These are phyloP conservation scores for Linderniella brevidens DNA, from an alignment of 257 asterid species.

Conservation along the genomic window DNA sequence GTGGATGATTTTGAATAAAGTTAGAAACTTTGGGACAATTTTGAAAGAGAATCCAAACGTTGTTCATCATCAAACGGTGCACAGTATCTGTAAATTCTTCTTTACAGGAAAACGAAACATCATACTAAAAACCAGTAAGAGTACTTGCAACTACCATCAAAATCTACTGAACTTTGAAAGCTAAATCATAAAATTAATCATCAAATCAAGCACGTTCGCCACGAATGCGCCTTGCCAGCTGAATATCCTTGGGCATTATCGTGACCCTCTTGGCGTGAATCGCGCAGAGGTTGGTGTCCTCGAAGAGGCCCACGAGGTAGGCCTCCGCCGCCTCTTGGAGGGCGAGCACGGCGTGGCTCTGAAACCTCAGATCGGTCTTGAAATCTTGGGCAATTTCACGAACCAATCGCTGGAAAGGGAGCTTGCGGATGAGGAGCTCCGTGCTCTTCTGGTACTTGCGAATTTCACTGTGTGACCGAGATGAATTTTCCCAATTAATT, in stretches of 20 bases:
- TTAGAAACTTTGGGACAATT: too few relatives aligned
- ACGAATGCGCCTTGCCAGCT: slow-evolving; percentile 62
- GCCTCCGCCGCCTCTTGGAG: slow-evolving; percentile 78
- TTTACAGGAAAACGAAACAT: too few relatives aligned
- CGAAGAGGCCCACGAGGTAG: slow-evolving; percentile 55
- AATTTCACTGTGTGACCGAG: slow-evolving; percentile 35
- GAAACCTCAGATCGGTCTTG: slow-evolving; percentile 39
- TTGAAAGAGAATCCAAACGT: too few relatives aligned
- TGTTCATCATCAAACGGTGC: too few relatives aligned
- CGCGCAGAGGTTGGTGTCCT: slow-evolving; percentile 63
- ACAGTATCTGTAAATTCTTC: too few relatives aligned
- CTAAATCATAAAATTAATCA: too few relatives aligned
- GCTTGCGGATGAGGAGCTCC: slow-evolving; percentile 56
- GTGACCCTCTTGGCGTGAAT: slow-evolving; percentile 72
- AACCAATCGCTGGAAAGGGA: slow-evolving; percentile 57
- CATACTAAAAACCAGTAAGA: too few relatives aligned
- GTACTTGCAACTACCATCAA: too few relatives aligned
- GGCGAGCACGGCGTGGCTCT: slow-evolving; percentile 50
- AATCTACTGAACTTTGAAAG: too few relatives aligned
- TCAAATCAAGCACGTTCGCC: slow-evolving; percentile 56
- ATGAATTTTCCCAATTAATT: neutral
- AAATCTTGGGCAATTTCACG: slow-evolving; percentile 48
- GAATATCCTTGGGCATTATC: slow-evolving; percentile 70
- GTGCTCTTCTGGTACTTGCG: slow-evolving; percentile 70
- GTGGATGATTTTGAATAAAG: too few relatives aligned